These are phyloP conservation scores for Agaricus blazei DNA, from an alignment of 768 basidiomycete genomes.

Conservation along the genomic window DNA sequence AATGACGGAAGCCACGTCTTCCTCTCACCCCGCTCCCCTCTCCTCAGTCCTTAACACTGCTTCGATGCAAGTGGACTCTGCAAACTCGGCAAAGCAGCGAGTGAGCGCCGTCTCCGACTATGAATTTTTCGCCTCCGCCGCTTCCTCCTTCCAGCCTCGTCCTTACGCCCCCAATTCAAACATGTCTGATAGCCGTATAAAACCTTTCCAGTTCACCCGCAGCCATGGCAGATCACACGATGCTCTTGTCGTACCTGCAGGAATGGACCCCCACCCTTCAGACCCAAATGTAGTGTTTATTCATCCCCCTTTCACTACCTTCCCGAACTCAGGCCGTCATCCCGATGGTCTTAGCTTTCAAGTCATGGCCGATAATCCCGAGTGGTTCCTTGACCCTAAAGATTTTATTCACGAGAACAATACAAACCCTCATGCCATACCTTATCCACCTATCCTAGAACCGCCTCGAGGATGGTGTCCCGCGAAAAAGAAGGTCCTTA, in stretches of 20 bases:
- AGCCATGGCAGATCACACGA: conserved; percentile 30
- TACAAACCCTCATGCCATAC: conserved; percentile 46
- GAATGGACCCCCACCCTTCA: conserved; percentile 64
- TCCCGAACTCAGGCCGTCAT: conserved; percentile 56
- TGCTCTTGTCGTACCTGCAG: conserved; percentile 40
- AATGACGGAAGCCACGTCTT: conserved; percentile 12
- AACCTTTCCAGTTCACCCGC: conserved; percentile 22
- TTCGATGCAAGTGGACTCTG: conserved; percentile 20
- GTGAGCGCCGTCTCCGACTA: conserved; percentile 41
- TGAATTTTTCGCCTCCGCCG: conserved; percentile 59
- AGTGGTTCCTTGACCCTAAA: conserved; percentile 72
- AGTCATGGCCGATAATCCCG: conserved; percentile 66
- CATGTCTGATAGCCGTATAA: conserved; percentile 19
- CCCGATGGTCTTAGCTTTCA: conserved; percentile 69
- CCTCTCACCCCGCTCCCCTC: conserved; percentile 14
- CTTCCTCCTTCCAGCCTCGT: conserved; percentile 59
- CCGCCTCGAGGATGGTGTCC: conserved; percentile 86
- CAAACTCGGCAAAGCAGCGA: conserved; percentile 38
- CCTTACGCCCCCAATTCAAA: conserved; percentile 48
- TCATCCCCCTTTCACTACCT: conserved; percentile 65
- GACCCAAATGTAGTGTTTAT: conserved; percentile 68
- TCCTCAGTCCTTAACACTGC: conserved; percentile 21
- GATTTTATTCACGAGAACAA: conserved; percentile 54
- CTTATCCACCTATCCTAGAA: conserved; percentile 74
- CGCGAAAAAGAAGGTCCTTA: conserved; percentile 76